Conservation (phyloP, 1,139 yeast genomes). For the Hemisphaericaspora lyxosophila region DNA sequence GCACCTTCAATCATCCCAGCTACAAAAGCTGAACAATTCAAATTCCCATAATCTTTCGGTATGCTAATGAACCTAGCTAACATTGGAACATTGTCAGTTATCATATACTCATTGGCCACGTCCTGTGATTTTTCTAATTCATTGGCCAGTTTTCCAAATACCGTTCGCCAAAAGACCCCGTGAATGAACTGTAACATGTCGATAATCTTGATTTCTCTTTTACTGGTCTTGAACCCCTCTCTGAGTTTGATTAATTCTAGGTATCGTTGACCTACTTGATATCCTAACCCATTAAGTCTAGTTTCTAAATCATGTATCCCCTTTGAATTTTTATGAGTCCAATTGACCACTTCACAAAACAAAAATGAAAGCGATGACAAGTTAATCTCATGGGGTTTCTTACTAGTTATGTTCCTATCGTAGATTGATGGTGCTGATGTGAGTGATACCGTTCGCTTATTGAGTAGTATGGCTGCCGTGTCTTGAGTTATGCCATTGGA, state of each 20-base stretch:
- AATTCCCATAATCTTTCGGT: constrained; percentile 75
- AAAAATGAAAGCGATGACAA: constrained; percentile 67
- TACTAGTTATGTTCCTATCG: constrained; percentile 60
- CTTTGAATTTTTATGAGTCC: constrained; percentile 60
- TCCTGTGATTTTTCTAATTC: constrained; percentile 88
- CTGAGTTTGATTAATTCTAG: constrained; percentile 43
- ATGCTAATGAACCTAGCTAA: constrained; percentile 75
- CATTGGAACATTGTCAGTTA: constrained; percentile 78
- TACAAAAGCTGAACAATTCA: constrained; percentile 80
- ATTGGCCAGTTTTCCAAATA: constrained; percentile 84
- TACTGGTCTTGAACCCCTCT: constrained; percentile 62
- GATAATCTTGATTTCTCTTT: constrained; percentile 69
- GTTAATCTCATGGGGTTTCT: constrained; percentile 67
- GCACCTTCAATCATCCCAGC: constrained; percentile 95
- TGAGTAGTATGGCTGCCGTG: constrained; percentile 33
- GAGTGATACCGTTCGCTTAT: constrained; percentile 32
- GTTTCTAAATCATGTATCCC: constrained; percentile 79
- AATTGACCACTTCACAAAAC: constrained; percentile 70
- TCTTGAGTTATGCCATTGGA: constrained; percentile 42
- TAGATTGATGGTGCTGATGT: constrained; percentile 52
- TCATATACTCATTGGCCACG: constrained; percentile 76
- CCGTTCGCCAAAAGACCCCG: constrained; percentile 74
- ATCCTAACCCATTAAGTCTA: constrained; percentile 73
- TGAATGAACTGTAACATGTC: constrained; percentile 85
- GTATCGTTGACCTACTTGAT: constrained; percentile 55